phyloP scores from a whole-genome alignment of 495 filamentous ascomycete species.

The Aspergillus asperescens region DNA sequence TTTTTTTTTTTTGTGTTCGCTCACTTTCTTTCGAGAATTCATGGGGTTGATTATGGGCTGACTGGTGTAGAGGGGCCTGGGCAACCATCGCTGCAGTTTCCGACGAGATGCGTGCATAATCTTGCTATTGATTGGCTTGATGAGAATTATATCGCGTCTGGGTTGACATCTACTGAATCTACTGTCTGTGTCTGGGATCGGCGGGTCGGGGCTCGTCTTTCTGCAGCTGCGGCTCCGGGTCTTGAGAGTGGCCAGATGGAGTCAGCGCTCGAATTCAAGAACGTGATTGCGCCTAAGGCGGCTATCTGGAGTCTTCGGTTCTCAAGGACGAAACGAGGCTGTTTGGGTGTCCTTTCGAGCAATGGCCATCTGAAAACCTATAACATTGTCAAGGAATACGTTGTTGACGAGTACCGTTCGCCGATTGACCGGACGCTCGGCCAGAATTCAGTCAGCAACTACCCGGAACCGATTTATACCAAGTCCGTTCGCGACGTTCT shows the following conservation, averaged over 20 bases:
- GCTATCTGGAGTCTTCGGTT: slow-evolving; percentile 76
- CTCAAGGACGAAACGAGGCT: slow-evolving; percentile 65
- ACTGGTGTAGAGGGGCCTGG: slow-evolving; percentile 41
- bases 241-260: slow-evolving; percentile 35
- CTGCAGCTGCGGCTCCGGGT: slow-evolving; percentile 33
- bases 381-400: slow-evolving; percentile 60
- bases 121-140: slow-evolving; percentile 84
- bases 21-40: neutral
- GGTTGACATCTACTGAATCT: slow-evolving; percentile 61
- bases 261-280: slow-evolving; percentile 61
- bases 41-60: slow-evolving; percentile 2
- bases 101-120: slow-evolving; percentile 83
- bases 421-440: slow-evolving; percentile 40
- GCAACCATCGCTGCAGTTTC: slow-evolving; percentile 57
- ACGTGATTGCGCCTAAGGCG: slow-evolving; percentile 53
- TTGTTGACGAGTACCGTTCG: slow-evolving; percentile 36
- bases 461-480: slow-evolving; percentile 43
- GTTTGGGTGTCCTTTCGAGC: slow-evolving; percentile 69
- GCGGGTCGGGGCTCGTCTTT: slow-evolving; percentile 54
- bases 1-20: slow-evolving; percentile 1
- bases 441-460: slow-evolving; percentile 36
- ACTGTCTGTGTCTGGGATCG: slow-evolving; percentile 85
- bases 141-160: slow-evolving; percentile 91
- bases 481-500: slow-evolving; percentile 46
- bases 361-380: slow-evolving; percentile 73